Base-by-base conservation (phyloP, 1,139 yeast genomes). In the Lodderomyces parapsilosis region DNA sequence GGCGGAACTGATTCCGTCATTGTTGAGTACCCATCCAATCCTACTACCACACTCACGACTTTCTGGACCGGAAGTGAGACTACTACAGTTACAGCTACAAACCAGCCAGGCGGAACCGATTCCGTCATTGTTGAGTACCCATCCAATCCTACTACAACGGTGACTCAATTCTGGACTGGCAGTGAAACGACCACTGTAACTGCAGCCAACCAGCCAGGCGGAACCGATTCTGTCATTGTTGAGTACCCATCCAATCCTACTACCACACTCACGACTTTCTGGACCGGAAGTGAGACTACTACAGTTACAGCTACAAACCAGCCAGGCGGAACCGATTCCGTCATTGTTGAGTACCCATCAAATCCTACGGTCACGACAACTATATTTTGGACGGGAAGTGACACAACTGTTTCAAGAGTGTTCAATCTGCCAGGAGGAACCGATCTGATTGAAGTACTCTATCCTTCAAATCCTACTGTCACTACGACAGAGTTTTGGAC, bases 51-150 rank as follows among this genome's bases (percentile, higher is more conserved):
- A 3, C 35, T 49, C 4, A 47, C 55, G 4, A 46, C 50, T 44
- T 40, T 51, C 23, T 46, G 41, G 13, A 17, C 41, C 1, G 43
- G 10, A 2, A 33, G 45, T 1, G n/a, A 3, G 17, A 20, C 32
- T 13, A 2, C 56, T 6, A 36, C 43, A 2, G 39, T 2, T 6
- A 19, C 25, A 6, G 28, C 14, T n/a, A 20, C 15, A n/a, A 33
- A 33, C 17, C 13, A 28, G 6, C 40, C 38, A 3, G 43, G 43
- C 7, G 38, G 34, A 13, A 36, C 40, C 8, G 45, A 43, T 38
- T 46, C 53, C 27, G 58, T 57, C 2, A 38, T 47, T 30, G 49
- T 56, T 10, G 49, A 50, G 9, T 48, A 44, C 19, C 63, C 64
- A 13, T 38, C 35, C 3, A 39, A 40, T 32, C 42, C 56, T 2